A percentile compares a stretch with the other conserved stretches of the same genome.
phyloP scores from a whole-genome alignment of 1,284 basidiomycete genomes.

The Cryptococcus amylolentus region DNA sequence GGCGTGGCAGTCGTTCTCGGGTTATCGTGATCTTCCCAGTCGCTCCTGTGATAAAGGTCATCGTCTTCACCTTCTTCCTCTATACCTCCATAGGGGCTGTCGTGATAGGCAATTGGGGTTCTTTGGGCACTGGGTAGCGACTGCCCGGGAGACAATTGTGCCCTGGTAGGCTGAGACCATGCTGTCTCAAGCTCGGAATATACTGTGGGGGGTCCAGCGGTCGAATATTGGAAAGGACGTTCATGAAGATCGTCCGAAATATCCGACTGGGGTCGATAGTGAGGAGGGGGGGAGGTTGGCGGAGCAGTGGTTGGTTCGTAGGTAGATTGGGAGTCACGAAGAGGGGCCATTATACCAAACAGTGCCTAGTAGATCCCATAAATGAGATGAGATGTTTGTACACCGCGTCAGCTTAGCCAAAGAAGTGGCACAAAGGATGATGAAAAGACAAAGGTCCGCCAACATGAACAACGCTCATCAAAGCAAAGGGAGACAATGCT shows the following conservation, averaged over 20 bases:
- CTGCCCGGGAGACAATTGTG: not conserved
- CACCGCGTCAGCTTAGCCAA: not conserved
- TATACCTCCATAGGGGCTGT: not conserved
- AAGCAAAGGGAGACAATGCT: too few relatives aligned
- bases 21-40: constrained; percentile 13
- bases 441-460: constrained; percentile 14
- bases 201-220: constrained; percentile 25
- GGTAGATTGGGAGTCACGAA: constrained; percentile 3
- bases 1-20: constrained; percentile 5
- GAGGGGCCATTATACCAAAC: not conserved
- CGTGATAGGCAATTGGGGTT: not conserved
- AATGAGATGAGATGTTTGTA: not conserved
- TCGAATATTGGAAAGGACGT: constrained; percentile 29
- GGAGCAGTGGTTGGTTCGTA: not conserved
- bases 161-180: constrained; percentile 3
- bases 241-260: constrained; percentile 8
- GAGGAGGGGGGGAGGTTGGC: constrained; percentile 1
- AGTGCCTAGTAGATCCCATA: not conserved
- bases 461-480: too few relatives aligned
- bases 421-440: constrained; percentile 13
- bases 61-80: constrained; percentile 8
- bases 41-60: constrained; percentile 26
- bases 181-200: constrained; percentile 15
- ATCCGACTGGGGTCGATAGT: not conserved
- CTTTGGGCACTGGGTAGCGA: not conserved